A percentile compares a stretch with the other conserved stretches of the same genome.
phyloP scores from a whole-genome alignment of 495 filamentous ascomycete species.

The Penicillium chermesinum region DNA sequence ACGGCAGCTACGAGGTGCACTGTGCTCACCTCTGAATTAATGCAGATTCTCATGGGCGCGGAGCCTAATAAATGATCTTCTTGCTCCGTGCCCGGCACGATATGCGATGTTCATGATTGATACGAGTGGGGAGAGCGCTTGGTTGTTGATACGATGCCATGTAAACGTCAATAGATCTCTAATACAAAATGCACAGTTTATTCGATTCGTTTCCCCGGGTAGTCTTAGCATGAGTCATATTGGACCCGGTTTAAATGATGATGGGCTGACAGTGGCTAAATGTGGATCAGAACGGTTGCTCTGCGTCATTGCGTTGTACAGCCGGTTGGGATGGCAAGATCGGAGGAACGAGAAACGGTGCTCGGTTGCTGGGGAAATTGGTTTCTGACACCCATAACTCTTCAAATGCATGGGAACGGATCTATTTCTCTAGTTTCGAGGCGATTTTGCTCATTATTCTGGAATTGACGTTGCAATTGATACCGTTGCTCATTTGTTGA shows the following conservation, averaged over 20 bases:
- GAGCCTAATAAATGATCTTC: neutral
- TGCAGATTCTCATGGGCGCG: neutral
- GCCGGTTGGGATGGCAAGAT: neutral
- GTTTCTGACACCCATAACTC: too few relatives aligned
- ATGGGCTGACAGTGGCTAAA: neutral
- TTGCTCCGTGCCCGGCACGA: neutral
- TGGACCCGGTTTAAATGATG: neutral
- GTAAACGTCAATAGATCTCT: neutral
- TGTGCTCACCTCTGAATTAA: neutral
- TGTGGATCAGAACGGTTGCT: neutral
- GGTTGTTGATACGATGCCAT: neutral
- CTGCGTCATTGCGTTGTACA: neutral
- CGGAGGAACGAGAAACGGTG: neutral
- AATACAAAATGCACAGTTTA: neutral
- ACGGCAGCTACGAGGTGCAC: constrained; percentile 9
- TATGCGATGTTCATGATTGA: constrained; percentile 11
- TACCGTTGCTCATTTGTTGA: too few relatives aligned
- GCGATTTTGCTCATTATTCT: too few relatives aligned
- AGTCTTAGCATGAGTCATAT: neutral
- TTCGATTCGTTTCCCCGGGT: neutral
- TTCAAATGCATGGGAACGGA: too few relatives aligned
- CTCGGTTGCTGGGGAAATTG: too few relatives aligned
- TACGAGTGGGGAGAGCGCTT: neutral
- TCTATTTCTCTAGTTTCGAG: too few relatives aligned
- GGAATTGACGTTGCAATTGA: too few relatives aligned